Percentiles rank a stretch among this genome's conserved stretches.
Conservation (phyloP, 2,329 filamentous ascomycete species). For the Fusarium longipes region DNA sequence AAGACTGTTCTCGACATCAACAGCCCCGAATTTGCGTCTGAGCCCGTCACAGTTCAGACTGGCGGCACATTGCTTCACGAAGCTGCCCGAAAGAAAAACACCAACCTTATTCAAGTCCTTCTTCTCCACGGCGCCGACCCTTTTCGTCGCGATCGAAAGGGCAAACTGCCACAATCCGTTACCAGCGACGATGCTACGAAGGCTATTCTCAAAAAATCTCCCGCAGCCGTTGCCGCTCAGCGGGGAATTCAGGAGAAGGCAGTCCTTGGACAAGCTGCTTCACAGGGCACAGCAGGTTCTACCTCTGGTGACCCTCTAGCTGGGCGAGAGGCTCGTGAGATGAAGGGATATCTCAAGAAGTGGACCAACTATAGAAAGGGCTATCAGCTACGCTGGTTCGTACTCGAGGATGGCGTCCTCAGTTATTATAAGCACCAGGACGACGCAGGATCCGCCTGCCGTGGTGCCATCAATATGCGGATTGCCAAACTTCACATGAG, state of each 20-base stretch:
- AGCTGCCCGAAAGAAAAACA: constrained; percentile 87
- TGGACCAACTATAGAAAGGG: constrained; percentile 99
- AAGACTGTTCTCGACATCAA: constrained; percentile 93
- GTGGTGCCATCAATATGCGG: constrained; percentile 98
- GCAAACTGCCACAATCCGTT: constrained; percentile 94
- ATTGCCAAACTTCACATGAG: constrained; percentile 97
- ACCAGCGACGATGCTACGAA: constrained; percentile 93
- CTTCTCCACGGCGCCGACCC: constrained; percentile 95
- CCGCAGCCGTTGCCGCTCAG: constrained; percentile 92
- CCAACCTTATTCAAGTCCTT: constrained; percentile 87
- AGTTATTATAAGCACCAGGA: constrained; percentile 99
- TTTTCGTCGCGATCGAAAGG: constrained; percentile 93
- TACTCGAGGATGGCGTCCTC: constrained; percentile 94
- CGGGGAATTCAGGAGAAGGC: constrained; percentile 97
- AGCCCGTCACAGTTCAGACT: constrained; percentile 78
- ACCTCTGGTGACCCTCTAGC: constrained; percentile 71
- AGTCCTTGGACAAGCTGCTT: constrained; percentile 80
- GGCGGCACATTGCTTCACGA: constrained; percentile 96
- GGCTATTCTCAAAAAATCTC: constrained; percentile 91
- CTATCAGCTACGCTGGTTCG: constrained; percentile 97
- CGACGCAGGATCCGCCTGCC: constrained; percentile 93
- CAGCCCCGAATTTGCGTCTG: constrained; percentile 86
- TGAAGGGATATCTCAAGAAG: constrained; percentile 99
- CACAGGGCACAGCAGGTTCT: constrained; percentile 65
- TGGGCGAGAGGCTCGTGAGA: constrained; percentile 89